Base-by-base conservation (phyloP, 257 asterid species). In the Solanum virginianum region DNA sequence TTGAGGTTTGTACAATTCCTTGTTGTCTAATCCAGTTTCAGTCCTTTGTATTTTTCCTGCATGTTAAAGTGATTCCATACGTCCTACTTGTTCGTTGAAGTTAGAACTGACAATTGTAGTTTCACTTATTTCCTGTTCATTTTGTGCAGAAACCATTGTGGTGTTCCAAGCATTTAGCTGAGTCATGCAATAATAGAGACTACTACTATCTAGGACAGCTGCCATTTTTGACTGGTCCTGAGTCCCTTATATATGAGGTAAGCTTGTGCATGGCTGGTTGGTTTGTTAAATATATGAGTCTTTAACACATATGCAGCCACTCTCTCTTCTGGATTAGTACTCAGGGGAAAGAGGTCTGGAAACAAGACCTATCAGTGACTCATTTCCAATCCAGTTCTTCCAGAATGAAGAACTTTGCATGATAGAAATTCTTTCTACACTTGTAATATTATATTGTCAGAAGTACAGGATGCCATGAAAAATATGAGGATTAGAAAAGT, bases 151-250 rank as follows among this genome's bases (percentile, higher is more conserved):
- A 92, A 92, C 99, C 99, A 86, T 88, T 97, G 85, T 97, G 99
- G 99, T 97, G 99, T 90, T 85, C 92, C 85, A 88, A 87, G 89
- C 86, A 90, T 60, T 88, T 90, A 66, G 84, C 82, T 7, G 84
- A 84, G 85, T 79, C 91, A 79, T 97, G 99, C 93, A 91, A 90
- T 82, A 43, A 93, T 65, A 91, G 97, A 92, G 93, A 66, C 10
- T 97, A 91, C 91, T 97, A 91, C 93, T 97, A 89, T 89, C 92
- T 97, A 57, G 99, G 99, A 85, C 89, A 95, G 92, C 93, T 97
- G 55, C 99, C 99, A 59, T 97, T 91, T 89, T 91, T 97, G 89
- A 94, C 92, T 83, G 88, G 88, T 53, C 26, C 90, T 1, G 98
- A 90, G 91, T 93, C 96, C 90, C 90, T 97, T 86, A 89, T 92